These are phyloP conservation scores for Puccinia novopanici DNA, from an alignment of 1,284 basidiomycete genomes.

Conservation along the genomic window DNA sequence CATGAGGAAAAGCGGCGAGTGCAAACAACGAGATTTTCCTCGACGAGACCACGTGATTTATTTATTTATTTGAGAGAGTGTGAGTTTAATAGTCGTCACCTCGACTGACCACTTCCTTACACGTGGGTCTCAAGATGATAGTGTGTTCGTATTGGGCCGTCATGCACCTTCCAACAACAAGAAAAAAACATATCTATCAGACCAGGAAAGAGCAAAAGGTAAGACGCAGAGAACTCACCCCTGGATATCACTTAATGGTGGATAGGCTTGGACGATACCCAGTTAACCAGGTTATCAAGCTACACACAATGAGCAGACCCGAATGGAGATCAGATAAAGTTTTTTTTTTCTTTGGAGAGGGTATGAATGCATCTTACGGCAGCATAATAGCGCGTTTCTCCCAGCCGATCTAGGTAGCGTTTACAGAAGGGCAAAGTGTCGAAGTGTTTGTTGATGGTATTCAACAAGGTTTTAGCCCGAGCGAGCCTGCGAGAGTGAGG, in stretches of 20 bases:
- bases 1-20: no score
- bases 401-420: conserved; percentile 85
- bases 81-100: conserved; percentile 78
- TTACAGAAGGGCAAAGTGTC: conserved; percentile 94
- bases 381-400: conserved; percentile 92
- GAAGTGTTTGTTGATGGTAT: conserved; percentile 88
- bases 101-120: conserved; percentile 90
- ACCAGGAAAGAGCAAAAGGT: not conserved
- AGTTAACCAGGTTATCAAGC: conserved; percentile 86
- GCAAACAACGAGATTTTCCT: no score
- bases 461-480: conserved; percentile 80
- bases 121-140: conserved; percentile 82
- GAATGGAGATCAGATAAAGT: not conserved
- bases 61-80: not conserved
- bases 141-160: conserved; percentile 97
- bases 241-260: conserved; percentile 76
- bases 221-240: conserved; percentile 59
- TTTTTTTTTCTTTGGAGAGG: conserved; percentile 51
- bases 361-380: no score
- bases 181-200: not conserved
- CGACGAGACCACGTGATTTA: no score
- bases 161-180: conserved; percentile 68
- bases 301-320: conserved; percentile 58
- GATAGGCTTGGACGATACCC: conserved; percentile 88
- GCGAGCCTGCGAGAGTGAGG: conserved; percentile 66